Conservation (phyloP, 2,329 filamentous ascomycete genomes). For the Sclerotinia minor region DNA sequence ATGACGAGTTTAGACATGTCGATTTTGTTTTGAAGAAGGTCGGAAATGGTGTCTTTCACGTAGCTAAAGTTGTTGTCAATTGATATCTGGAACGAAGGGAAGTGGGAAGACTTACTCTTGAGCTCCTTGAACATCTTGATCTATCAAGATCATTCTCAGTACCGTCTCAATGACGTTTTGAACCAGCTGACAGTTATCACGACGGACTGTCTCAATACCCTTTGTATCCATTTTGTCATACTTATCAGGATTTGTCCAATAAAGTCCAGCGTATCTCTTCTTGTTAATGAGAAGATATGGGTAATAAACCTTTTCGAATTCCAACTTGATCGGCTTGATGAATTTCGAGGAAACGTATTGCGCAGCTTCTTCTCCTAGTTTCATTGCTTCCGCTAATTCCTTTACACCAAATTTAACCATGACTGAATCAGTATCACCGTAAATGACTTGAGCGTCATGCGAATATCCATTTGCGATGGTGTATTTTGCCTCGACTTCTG, state of each 20-base stretch:
- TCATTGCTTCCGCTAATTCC: slow-evolving; percentile 87
- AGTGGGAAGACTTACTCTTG: slow-evolving; percentile 70
- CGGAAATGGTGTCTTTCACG: slow-evolving; percentile 93
- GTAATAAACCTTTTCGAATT: slow-evolving; percentile 99
- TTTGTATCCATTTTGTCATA: slow-evolving; percentile 99
- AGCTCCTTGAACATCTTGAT: slow-evolving; percentile 83
- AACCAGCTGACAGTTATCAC: slow-evolving; percentile 94
- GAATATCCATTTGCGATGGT: slow-evolving; percentile 91
- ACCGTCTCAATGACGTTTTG: slow-evolving; percentile 98
- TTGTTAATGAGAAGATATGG: slow-evolving; percentile 99
- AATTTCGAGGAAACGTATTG: slow-evolving; percentile 89
- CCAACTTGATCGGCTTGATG: slow-evolving; percentile 93
- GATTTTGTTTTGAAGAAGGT: slow-evolving; percentile 93
- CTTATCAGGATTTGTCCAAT: slow-evolving; percentile 92
- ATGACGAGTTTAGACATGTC: slow-evolving; percentile 99
- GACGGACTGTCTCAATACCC: slow-evolving; percentile 94
- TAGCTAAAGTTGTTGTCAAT: slow-evolving; percentile 43
- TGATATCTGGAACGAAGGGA: neutral
- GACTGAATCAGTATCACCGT: slow-evolving; percentile 98
- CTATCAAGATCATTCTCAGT: slow-evolving; percentile 90
- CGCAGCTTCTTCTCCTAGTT: slow-evolving; percentile 89
- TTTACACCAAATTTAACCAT: slow-evolving; percentile 98
- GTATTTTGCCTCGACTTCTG: slow-evolving; percentile 89
- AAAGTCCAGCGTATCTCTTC: slow-evolving; percentile 97
- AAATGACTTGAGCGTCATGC: slow-evolving; percentile 95